Percentiles rank a stretch among this genome's conserved stretches.
Evolutionary conservation across 176 grass and related monocot genomes (phyloP).

Genomic region (Thalia dealbata): DNA sequence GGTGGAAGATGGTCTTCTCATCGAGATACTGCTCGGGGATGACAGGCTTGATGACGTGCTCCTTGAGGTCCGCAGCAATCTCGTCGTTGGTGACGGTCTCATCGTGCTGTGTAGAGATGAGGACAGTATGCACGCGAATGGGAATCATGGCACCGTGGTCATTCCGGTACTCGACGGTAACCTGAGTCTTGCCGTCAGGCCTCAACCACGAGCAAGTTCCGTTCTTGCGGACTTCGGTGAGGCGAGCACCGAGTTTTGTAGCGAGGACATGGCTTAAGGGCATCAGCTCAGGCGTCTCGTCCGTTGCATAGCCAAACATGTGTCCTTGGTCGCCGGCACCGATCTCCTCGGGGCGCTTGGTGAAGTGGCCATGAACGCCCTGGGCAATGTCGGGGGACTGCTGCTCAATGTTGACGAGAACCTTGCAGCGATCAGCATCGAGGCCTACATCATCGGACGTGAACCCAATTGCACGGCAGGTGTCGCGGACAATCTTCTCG

Average conservation of each 20-base stretch:
- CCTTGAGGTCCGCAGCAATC: constrained; percentile 8
- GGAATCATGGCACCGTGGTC: constrained; percentile 8
- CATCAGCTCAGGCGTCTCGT: constrained; percentile 10
- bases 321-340: constrained; percentile 11
- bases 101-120: constrained; percentile 13
- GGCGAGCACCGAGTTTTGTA: constrained; percentile 4
- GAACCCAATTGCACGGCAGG: constrained; percentile 1
- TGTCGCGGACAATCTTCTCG: constrained; percentile 6
- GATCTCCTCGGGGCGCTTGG: constrained; percentile 12
- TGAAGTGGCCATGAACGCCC: constrained; percentile 15
- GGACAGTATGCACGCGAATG: constrained; percentile 6
- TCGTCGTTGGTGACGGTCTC: constrained; percentile 13
- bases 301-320: constrained; percentile 15
- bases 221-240: constrained; percentile 12
- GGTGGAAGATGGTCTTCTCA: constrained; percentile 12
- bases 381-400: constrained; percentile 12
- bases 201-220: constrained; percentile 6
- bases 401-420: constrained; percentile 6
- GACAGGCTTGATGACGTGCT: constrained; percentile 9
- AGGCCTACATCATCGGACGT: constrained; percentile 8
- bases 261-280: constrained; percentile 10
- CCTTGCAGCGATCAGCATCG: constrained; percentile 11
- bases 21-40: constrained; percentile 2
- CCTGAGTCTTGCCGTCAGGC: constrained; percentile 13
- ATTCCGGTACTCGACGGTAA: constrained; percentile 10